phyloP scores from a whole-genome alignment of 2,329 filamentous ascomycete genomes.

The Penicillium olsonii region DNA sequence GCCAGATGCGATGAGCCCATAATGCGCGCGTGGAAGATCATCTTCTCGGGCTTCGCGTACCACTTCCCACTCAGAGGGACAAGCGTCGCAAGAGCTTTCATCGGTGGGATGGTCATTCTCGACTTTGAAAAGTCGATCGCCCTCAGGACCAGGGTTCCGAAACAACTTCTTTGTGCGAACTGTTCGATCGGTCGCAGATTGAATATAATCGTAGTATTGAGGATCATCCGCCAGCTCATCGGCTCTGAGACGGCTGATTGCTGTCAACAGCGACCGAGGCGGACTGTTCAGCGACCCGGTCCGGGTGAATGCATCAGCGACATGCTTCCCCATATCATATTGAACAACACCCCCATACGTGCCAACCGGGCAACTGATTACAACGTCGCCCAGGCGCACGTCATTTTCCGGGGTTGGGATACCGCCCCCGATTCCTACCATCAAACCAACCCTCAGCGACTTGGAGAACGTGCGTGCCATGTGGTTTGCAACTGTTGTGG shows the following conservation, averaged over 20 bases:
- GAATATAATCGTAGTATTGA: no score
- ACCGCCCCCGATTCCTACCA: slow-evolving; percentile 48
- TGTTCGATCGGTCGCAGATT: no score
- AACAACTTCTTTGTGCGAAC: no score
- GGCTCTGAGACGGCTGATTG: slow-evolving; percentile 20
- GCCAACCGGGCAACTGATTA: slow-evolving; percentile 24
- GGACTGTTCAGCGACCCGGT: no score
- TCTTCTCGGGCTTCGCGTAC: background rate
- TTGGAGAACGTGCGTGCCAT: slow-evolving; percentile 33
- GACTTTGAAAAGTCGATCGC: no score
- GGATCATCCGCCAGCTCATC: no score
- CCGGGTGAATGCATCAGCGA: no score
- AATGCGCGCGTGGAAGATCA: background rate
- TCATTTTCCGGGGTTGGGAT: slow-evolving; percentile 24
- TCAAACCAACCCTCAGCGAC: slow-evolving; percentile 39
- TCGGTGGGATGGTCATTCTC: no score
- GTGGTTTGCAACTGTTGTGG: slow-evolving; percentile 35
- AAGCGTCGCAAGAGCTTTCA: no score
- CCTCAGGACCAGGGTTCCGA: no score
- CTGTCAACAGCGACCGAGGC: no score
- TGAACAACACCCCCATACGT: slow-evolving; percentile 27
- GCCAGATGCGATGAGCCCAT: background rate
- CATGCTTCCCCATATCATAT: slow-evolving; percentile 31
- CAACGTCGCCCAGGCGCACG: slow-evolving; percentile 34
- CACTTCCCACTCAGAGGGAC: background rate